Percentiles rank a stretch among this genome's conserved stretches.
phyloP scores from a whole-genome alignment of 1,284 basidiomycete genomes.

The Tilletia indica region DNA sequence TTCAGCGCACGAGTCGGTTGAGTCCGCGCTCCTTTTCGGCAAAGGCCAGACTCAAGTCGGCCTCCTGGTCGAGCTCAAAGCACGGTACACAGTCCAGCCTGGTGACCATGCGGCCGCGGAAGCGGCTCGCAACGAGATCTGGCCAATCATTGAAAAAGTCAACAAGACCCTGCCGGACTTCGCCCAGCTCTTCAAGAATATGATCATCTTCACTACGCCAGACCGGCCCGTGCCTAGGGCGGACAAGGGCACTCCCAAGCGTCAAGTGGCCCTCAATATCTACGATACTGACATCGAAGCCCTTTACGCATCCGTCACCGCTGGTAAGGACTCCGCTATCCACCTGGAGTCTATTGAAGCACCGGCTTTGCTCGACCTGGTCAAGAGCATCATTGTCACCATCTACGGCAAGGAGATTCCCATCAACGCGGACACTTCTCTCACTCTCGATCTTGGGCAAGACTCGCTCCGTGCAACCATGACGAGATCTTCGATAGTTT shows the following conservation, averaged over 20 bases:
- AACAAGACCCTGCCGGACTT: slow-evolving; percentile 8
- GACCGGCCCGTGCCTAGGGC: background rate
- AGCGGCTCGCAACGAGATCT: slow-evolving; percentile 3
- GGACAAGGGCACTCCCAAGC: slow-evolving; percentile 14
- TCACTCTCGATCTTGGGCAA: slow-evolving; percentile 7
- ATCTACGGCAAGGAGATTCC: background rate
- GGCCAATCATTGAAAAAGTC: slow-evolving; percentile 8
- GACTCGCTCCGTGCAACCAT: slow-evolving; percentile 6
- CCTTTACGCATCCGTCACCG: background rate
- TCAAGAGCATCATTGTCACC: background rate
- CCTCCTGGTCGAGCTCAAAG: slow-evolving; percentile 10
- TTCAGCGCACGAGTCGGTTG: background rate
- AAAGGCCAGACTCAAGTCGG: slow-evolving; percentile 1
- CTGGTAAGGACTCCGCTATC: slow-evolving; percentile 3
- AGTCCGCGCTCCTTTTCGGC: background rate
- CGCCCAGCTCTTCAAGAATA: slow-evolving; percentile 15
- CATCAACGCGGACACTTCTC: background rate
- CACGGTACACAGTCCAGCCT: background rate
- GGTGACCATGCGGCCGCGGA: background rate
- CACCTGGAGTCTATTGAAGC: background rate
- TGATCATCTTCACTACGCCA: slow-evolving; percentile 10
- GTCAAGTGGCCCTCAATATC: background rate
- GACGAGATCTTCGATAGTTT: background rate
- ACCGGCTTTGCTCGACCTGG: background rate
- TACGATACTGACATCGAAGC: background rate